Evolutionary conservation across 192 early-diverging fungal species (phyloP).

Genomic region (Allomyces macrogynus): DNA sequence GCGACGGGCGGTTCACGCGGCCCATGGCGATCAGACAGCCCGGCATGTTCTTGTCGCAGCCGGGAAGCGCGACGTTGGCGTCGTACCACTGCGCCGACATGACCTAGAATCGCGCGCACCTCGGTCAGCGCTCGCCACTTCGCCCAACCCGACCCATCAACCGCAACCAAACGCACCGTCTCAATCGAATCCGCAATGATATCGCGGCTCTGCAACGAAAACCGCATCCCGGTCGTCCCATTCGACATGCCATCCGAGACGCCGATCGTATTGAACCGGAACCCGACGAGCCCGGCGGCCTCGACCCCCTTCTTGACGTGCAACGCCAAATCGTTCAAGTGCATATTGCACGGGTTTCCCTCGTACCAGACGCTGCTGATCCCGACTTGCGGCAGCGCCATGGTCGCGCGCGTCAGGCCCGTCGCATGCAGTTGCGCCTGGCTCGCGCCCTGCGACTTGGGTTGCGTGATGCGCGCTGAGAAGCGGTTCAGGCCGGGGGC

Average conservation of each 20-base stretch:
- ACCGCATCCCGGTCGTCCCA: conserved; percentile 92
- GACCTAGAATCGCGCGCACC: conserved; percentile 20
- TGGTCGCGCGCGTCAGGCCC: conserved; percentile 59
- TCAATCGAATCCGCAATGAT: conserved; percentile 98
- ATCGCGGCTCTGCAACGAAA: conserved; percentile 89
- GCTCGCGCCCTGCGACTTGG: conserved; percentile 81
- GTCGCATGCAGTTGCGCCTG: conserved; percentile 98
- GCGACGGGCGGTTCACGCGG: conserved; percentile 80
- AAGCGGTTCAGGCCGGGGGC: conserved; percentile 46
- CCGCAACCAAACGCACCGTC: conserved; percentile 35
- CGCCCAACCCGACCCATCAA: no score
- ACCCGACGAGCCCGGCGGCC: conserved; percentile 72
- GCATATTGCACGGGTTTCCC: conserved; percentile 99
- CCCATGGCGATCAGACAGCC: conserved; percentile 92
- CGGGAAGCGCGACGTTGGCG: conserved; percentile 91
- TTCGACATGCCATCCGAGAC: conserved; percentile 95
- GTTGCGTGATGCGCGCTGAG: conserved; percentile 75
- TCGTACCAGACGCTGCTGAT: conserved; percentile 98
- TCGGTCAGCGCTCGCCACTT: background rate
- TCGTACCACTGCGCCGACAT: conserved; percentile 98
- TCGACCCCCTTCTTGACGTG: conserved; percentile 86
- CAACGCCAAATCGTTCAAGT: conserved; percentile 65
- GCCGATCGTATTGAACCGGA: conserved; percentile 96
- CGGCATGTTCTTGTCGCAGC: conserved; percentile 96
- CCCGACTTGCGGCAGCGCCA: conserved; percentile 82